Evolutionary conservation across 257 asterid genomes (phyloP).

Genomic region (Lithospermum erythrorhizon): DNA sequence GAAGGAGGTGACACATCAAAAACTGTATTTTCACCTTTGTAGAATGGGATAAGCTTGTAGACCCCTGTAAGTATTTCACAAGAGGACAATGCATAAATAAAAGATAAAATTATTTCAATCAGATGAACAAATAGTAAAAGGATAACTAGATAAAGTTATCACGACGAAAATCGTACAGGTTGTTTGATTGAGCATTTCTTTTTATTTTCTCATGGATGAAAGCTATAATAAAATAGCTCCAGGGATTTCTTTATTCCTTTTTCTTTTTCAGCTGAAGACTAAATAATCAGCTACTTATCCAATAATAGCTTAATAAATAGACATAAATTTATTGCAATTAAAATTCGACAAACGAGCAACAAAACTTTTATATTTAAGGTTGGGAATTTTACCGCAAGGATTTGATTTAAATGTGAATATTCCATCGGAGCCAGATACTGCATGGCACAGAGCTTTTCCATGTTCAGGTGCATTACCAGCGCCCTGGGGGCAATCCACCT

Average conservation of each 20-base stretch:
- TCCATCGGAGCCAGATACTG: constrained; percentile 87
- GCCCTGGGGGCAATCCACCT: constrained; percentile 69
- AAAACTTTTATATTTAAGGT: constrained; percentile 4
- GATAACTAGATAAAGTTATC: neutral
- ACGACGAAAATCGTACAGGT: neutral
- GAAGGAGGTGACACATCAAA: constrained; percentile 98
- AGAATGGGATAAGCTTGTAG: constrained; percentile 84
- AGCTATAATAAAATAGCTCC: neutral
- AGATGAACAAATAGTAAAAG: neutral
- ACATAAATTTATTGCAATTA: no score
- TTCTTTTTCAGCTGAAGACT: no score
- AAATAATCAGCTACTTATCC: neutral
- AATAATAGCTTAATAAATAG: neutral
- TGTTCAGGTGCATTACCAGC: constrained; percentile 68
- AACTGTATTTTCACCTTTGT: constrained; percentile 93
- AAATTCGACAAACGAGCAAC: neutral
- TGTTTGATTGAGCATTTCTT: neutral
- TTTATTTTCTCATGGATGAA: neutral
- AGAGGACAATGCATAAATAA: neutral
- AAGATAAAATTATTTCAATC: no score
- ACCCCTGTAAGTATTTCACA: constrained; percentile 40
- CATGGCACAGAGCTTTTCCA: constrained; percentile 82
- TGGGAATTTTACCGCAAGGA: constrained; percentile 68
- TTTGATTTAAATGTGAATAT: constrained; percentile 60
- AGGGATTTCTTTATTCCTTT: no score